A percentile compares a stretch with the other conserved stretches of the same genome.
phyloP scores from a whole-genome alignment of 805 yeast species.

The Wickerhamiella domercqiae region DNA sequence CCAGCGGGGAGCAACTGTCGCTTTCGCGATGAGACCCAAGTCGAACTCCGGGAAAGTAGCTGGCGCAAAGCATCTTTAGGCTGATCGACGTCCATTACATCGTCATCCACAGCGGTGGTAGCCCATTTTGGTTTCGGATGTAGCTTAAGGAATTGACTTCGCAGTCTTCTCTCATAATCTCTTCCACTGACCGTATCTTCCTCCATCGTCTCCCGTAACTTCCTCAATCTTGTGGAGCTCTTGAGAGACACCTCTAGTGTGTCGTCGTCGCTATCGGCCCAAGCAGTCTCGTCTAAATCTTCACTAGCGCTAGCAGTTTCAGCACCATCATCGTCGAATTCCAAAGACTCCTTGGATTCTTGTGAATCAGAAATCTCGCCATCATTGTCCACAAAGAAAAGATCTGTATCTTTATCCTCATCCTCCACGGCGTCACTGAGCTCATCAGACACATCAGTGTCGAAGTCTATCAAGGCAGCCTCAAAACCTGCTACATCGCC shows the following conservation, averaged over 20 bases:
- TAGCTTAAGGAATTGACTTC: constrained; percentile 54
- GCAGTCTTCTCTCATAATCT: constrained; percentile 45
- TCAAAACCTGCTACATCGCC: constrained; percentile 75
- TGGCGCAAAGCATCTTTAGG: constrained; percentile 22
- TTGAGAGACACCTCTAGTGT: constrained; percentile 43
- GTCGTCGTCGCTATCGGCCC: constrained; percentile 92
- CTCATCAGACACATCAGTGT: constrained; percentile 21
- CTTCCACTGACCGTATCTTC: constrained; percentile 43
- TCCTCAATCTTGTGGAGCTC: constrained; percentile 45
- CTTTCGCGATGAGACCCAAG: constrained; percentile 20
- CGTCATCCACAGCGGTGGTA: constrained; percentile 10
- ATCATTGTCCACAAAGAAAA: constrained; percentile 39
- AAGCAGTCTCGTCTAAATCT: constrained; percentile 27
- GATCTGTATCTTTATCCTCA: constrained; percentile 26
- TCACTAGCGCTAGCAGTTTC: constrained; percentile 24
- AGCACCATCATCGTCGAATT: constrained; percentile 24
- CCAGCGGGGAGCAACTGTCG: constrained; percentile 49
- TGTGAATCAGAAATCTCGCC: constrained; percentile 24
- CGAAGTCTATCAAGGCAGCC: constrained; percentile 40
- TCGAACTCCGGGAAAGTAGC: constrained; percentile 20
- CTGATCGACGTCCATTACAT: constrained; percentile 22
- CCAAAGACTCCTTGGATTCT: constrained; percentile 16
- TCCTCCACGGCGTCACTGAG: constrained; percentile 23
- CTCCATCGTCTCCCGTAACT: constrained; percentile 46
- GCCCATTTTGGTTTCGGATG: constrained; percentile 83